Percentiles rank a stretch among this genome's conserved stretches.
Conservation (phyloP, 371 early-diverging fungal genomes). For the Mucor racemosus region DNA sequence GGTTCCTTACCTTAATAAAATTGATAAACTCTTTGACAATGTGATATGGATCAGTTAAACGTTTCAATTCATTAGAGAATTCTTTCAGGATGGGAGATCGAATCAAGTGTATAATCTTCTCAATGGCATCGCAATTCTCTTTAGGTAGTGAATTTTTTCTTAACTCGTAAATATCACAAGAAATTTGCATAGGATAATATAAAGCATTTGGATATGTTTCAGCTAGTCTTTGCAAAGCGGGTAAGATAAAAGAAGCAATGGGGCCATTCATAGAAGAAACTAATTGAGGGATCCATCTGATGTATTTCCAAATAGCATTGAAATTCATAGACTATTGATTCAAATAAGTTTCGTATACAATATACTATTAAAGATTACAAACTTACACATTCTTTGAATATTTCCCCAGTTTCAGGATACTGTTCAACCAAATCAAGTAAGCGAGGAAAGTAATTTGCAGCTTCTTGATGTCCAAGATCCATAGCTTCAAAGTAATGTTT, state of each 20-base stretch:
- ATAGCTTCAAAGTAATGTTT: slow-evolving; percentile 57
- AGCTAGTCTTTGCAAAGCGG: slow-evolving; percentile 55
- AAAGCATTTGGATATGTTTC: slow-evolving; percentile 69
- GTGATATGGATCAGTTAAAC: slow-evolving; percentile 73
- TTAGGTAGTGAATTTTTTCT: slow-evolving; percentile 27
- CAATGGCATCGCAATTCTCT: slow-evolving; percentile 38
- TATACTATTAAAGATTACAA: too few species aligned
- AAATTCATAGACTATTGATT: slow-evolving; percentile 24
- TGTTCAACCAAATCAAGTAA: slow-evolving; percentile 70
- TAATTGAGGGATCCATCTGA: slow-evolving; percentile 81
- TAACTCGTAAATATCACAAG: slow-evolving; percentile 67
- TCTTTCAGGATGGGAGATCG: slow-evolving; percentile 58
- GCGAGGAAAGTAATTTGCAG: slow-evolving; percentile 69
- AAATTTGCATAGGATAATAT: slow-evolving; percentile 72
- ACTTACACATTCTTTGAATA: slow-evolving; percentile 38
- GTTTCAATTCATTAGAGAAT: slow-evolving; percentile 66
- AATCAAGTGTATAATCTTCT: slow-evolving; percentile 41
- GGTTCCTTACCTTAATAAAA: slow-evolving; percentile 41
- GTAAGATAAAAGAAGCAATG: slow-evolving; percentile 42
- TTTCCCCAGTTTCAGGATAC: slow-evolving; percentile 45
- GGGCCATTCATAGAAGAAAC: slow-evolving; percentile 70
- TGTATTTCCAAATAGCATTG: slow-evolving; percentile 65
- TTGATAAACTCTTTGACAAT: slow-evolving; percentile 71
- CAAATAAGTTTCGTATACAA: neutral
- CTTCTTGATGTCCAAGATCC: slow-evolving; percentile 40